Conservation (phyloP, 2,329 filamentous ascomycete genomes). For the Raffaelea ambrosiae region DNA sequence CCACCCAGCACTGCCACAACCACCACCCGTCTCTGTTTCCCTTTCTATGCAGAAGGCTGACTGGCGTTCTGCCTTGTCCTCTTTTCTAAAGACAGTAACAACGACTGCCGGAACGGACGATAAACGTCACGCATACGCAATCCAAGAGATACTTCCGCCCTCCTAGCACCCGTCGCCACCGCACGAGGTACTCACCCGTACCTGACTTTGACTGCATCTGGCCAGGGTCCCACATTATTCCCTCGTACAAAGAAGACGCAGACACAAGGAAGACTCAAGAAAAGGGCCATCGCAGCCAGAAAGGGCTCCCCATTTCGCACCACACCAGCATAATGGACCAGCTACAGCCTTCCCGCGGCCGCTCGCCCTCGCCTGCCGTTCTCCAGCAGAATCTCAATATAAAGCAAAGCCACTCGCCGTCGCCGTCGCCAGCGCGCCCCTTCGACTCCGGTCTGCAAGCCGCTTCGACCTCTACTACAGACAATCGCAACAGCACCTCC, state of each 20-base stretch:
- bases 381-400: conserved; percentile 51
- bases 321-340: conserved; percentile 35
- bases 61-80: conserved; percentile 36
- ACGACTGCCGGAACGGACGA: background rate
- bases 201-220: background rate
- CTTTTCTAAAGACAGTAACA: conserved; percentile 24
- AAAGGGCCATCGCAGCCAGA: conserved; percentile 4
- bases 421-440: conserved; percentile 38
- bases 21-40: conserved; percentile 14
- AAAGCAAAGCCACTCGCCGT: conserved; percentile 59
- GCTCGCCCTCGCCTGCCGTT: conserved; percentile 54
- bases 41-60: conserved; percentile 29
- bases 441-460: conserved; percentile 40
- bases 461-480: conserved; percentile 8
- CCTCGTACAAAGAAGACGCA: background rate
- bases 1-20: conserved; percentile 26
- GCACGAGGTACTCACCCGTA: background rate
- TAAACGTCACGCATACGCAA: background rate
- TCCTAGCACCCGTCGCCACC: background rate
- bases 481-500: conserved; percentile 2
- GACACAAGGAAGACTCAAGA: conserved; percentile 6
- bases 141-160: background rate
- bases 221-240: conserved; percentile 7
- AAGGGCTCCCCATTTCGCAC: conserved; percentile 5
- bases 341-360: conserved; percentile 42